Evolutionary conservation across 2,329 filamentous ascomycete genomes (phyloP).

Genomic region (Neofusicoccum umdonicola): DNA sequence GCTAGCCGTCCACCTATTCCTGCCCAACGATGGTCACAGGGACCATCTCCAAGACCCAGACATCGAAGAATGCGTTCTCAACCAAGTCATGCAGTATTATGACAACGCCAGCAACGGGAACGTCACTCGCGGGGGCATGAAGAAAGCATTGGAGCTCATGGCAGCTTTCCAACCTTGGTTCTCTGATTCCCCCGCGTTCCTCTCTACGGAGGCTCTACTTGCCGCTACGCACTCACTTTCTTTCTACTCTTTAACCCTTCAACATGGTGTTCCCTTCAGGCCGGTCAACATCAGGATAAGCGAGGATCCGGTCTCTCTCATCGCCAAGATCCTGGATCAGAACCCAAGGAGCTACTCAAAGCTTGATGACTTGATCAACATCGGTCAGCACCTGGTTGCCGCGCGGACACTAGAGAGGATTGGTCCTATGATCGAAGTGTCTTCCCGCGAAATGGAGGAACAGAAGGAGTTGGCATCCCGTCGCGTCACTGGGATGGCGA

Average conservation of each 20-base stretch:
- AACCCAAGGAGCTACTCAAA: conserved; percentile 73
- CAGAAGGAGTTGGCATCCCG: conserved; percentile 53
- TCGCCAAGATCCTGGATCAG: conserved; percentile 72
- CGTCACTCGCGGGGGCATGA: conserved; percentile 70
- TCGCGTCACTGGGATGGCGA: conserved; percentile 75
- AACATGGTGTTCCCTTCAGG: conserved; percentile 76
- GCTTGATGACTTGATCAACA: conserved; percentile 68
- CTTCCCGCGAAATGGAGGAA: conserved; percentile 19
- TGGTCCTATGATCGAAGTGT: conserved; percentile 24
- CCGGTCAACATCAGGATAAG: conserved; percentile 77
- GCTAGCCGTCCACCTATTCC: conserved; percentile 55
- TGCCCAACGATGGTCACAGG: conserved; percentile 57
- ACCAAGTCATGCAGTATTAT: conserved; percentile 66
- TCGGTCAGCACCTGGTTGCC: conserved; percentile 65
- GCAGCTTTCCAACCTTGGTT: conserved; percentile 63
- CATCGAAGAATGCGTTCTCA: conserved; percentile 60
- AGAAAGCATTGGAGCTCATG: conserved; percentile 73
- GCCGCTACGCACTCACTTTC: conserved; percentile 72
- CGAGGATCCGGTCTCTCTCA: conserved; percentile 69
- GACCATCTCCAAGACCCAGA: conserved; percentile 50
- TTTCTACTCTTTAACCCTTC: conserved; percentile 73
- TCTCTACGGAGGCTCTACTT: conserved; percentile 62
- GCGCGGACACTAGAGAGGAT: conserved; percentile 47
- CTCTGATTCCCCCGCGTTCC: conserved; percentile 50
- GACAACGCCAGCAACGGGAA: conserved; percentile 83